Evolutionary conservation across 352 stramenopile genomes (phyloP), one percentile per base, ranked within the genome.

Genomic region (Pythium brachiatum): DNA sequence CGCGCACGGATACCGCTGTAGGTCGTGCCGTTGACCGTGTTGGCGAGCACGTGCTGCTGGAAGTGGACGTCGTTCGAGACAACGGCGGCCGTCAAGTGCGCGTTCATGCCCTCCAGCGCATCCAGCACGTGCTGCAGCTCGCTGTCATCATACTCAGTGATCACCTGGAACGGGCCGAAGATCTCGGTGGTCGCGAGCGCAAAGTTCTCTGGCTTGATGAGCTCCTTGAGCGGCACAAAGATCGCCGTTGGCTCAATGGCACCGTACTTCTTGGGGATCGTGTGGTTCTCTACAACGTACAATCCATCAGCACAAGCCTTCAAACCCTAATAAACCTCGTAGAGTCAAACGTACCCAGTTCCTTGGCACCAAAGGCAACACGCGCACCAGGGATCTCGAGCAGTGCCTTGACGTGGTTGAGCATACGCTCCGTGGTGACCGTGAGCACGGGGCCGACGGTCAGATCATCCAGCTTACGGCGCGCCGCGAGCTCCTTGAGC

Each of bases 21-120:
- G 2, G 97, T 99, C 38, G 97, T 99, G 57, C 97, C 97, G 76
- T 99, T 99, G n/a, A 99, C 97, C n/a, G 97, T 98, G 73, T 97
- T 79, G 26, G 90, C 87, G 15, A 99, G 83, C 51, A 99, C 89
- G 44, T 97, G 85, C 53, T 97, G 84, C 66, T 92, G 81, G 74
- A 99, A 99, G 44, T 86, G 68, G 32, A 88, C 69, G 75, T 99
- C 97, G 74, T 98, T 99, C 23, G 94, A 99, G 43, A 99, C 97
- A 16, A 99, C 90, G 8, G 97, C 97, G 26, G 97, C 97, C 16
- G 97, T 99, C 62, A 99, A 69, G 79, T 99, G 97, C 57, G 97
- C 92, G 29, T 96, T 81, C 93, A 99, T 99, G 53, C 89, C 71
- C 81, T 99, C 97, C 39, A 97, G 89, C 41, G 92, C 87, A 52